A percentile compares a stretch with the other conserved stretches of the same genome.
Conservation (phyloP, 2,329 filamentous ascomycete species). For the Fusarium sp. region DNA sequence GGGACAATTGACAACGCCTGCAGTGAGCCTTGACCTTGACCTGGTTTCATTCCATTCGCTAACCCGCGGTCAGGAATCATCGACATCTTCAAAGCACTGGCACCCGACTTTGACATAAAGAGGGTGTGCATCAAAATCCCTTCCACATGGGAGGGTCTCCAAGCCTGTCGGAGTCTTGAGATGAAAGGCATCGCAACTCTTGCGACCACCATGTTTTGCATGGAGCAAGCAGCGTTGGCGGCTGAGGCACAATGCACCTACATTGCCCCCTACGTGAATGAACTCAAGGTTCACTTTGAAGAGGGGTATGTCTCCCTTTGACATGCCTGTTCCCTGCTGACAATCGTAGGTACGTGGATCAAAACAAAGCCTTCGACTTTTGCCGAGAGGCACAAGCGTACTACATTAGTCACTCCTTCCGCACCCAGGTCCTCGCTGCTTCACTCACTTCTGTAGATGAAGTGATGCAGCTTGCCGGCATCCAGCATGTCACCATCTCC, state of each 20-base stretch:
- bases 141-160: constrained; percentile 68
- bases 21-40: constrained; percentile 48
- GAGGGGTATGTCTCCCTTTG: constrained; percentile 47
- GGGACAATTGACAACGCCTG: constrained; percentile 60
- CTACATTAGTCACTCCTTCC: constrained; percentile 52
- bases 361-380: constrained; percentile 59
- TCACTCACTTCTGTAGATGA: constrained; percentile 65
- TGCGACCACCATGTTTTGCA: constrained; percentile 68
- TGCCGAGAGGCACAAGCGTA: constrained; percentile 61
- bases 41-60: neutral
- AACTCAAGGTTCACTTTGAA: constrained; percentile 68
- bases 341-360: constrained; percentile 54
- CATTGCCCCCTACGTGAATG: constrained; percentile 71
- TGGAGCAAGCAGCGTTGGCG: constrained; percentile 66
- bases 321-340: neutral
- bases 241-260: constrained; percentile 66
- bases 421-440: constrained; percentile 63
- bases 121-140: constrained; percentile 70
- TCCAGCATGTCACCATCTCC: constrained; percentile 66
- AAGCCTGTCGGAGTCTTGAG: constrained; percentile 64
- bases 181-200: constrained; percentile 63
- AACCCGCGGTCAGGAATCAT: constrained; percentile 53
- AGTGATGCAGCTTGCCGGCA: constrained; percentile 64
- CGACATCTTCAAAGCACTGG: constrained; percentile 37
- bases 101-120: constrained; percentile 50